Conservation (phyloP, 108 stramenopile genomes). For the Cyclotella sp. region DNA sequence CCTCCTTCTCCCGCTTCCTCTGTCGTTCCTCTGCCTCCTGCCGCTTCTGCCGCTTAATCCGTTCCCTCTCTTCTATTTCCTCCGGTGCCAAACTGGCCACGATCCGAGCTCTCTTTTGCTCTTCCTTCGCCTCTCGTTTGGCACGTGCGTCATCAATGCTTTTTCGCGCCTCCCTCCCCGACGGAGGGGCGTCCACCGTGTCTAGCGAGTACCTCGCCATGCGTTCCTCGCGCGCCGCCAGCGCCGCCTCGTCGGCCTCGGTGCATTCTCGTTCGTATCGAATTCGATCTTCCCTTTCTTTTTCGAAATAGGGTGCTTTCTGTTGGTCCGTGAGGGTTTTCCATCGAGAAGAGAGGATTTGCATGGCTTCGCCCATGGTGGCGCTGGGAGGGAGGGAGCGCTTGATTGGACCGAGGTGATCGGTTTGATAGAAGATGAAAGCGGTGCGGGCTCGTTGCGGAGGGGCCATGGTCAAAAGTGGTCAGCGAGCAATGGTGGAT, state of each 20-base stretch:
- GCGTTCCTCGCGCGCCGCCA: slow-evolving; percentile 62
- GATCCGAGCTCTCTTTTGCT: slow-evolving; percentile 54
- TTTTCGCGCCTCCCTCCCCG: slow-evolving; percentile 65
- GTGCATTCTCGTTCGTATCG: slow-evolving; percentile 78
- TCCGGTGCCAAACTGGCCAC: slow-evolving; percentile 52
- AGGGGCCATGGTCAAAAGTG: slow-evolving; percentile 22
- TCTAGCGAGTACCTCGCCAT: slow-evolving; percentile 32
- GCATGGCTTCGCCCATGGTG: slow-evolving; percentile 89
- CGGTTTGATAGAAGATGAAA: slow-evolving; percentile 81
- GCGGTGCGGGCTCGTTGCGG: slow-evolving; percentile 81
- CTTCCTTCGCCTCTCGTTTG: slow-evolving; percentile 42
- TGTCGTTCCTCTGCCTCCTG: slow-evolving; percentile 72
- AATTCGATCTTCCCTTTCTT: slow-evolving; percentile 70
- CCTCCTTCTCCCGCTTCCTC: slow-evolving; percentile 58
- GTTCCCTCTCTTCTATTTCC: slow-evolving; percentile 56
- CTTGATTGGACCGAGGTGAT: slow-evolving; percentile 68
- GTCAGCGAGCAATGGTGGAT: too few relatives aligned
- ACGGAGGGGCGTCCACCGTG: slow-evolving; percentile 36
- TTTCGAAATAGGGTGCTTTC: slow-evolving; percentile 57
- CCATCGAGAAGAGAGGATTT: slow-evolving; percentile 78
- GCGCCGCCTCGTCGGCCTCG: slow-evolving; percentile 69
- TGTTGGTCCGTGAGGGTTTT: slow-evolving; percentile 55
- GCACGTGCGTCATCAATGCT: slow-evolving; percentile 58
- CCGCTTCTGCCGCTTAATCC: slow-evolving; percentile 56
- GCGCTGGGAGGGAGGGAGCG: slow-evolving; percentile 55